Conservation (phyloP, 1,284 basidiomycete species). For the Malassezia cuniculi region DNA sequence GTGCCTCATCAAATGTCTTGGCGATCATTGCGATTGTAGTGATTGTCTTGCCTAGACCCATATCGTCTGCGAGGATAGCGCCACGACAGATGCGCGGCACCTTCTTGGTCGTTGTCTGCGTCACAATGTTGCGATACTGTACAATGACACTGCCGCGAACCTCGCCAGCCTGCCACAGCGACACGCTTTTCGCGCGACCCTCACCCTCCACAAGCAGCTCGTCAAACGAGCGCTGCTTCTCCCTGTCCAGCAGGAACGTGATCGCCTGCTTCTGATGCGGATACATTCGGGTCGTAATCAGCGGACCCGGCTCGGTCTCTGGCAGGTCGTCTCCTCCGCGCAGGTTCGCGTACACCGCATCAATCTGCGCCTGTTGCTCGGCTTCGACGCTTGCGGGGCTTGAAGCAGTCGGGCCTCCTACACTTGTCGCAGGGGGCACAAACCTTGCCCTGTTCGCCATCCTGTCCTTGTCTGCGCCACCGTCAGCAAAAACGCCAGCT, state of each 20-base stretch:
- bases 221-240: conserved; percentile 46
- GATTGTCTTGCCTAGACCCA: conserved; percentile 97
- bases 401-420: not conserved
- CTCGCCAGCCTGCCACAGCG: conserved; percentile 60
- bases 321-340: conserved; percentile 71
- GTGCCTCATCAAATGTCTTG: conserved; percentile 62
- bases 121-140: conserved; percentile 57
- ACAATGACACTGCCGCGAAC: conserved; percentile 53
- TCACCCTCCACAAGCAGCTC: conserved; percentile 20
- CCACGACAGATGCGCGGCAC: conserved; percentile 63
- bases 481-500: too few species aligned
- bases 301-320: conserved; percentile 64
- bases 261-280: conserved; percentile 97
- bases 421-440: not conserved
- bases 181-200: conserved; percentile 46
- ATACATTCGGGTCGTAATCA: conserved; percentile 78
- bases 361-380: conserved; percentile 80
- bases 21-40: conserved; percentile 81
- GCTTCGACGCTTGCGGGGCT: conserved; percentile 1
- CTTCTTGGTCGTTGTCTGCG: conserved; percentile 59
- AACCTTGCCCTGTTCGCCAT: not conserved
- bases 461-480: too few species aligned
- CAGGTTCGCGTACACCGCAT: conserved; percentile 79
- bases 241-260: conserved; percentile 87
- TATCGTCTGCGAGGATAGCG: conserved; percentile 59